A percentile compares a stretch with the other conserved stretches of the same genome.
phyloP scores from a whole-genome alignment of 257 asterid genomes.

The Solanum chiquidenum region DNA sequence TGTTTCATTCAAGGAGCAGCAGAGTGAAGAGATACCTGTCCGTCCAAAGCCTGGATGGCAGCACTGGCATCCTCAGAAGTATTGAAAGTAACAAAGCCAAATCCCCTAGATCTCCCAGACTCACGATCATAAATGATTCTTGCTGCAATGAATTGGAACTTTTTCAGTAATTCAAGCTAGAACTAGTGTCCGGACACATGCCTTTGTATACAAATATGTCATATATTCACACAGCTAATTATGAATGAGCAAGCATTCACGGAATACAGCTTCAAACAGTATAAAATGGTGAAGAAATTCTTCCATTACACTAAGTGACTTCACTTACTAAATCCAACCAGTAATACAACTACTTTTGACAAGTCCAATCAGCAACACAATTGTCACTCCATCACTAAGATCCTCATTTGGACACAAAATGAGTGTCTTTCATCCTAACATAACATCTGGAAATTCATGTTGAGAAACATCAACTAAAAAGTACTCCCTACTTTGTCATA shows the following conservation, averaged over 20 bases:
- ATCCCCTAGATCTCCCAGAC: constrained; percentile 77
- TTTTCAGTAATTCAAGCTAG: background rate
- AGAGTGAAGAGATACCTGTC: constrained; percentile 37
- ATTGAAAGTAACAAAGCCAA: constrained; percentile 66
- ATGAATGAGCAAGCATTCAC: background rate
- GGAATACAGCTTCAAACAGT: background rate
- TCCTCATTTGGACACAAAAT: background rate
- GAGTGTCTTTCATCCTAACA: background rate
- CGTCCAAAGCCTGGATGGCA: constrained; percentile 87
- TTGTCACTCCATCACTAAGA: background rate
- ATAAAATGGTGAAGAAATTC: background rate
- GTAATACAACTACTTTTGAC: background rate
- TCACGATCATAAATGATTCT: constrained; percentile 69
- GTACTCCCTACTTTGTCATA: background rate
- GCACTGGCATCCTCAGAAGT: constrained; percentile 65
- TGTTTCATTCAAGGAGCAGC: background rate
- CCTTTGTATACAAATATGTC: background rate
- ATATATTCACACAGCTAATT: background rate
- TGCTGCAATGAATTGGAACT: constrained; percentile 29
- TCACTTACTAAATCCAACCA: background rate
- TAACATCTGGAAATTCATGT: background rate
- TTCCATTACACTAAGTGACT: background rate
- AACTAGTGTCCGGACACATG: background rate
- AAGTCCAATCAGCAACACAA: background rate
- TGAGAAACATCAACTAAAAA: background rate